Base-by-base conservation (phyloP, 116 monocot genomes). In the Zostera marina region DNA sequence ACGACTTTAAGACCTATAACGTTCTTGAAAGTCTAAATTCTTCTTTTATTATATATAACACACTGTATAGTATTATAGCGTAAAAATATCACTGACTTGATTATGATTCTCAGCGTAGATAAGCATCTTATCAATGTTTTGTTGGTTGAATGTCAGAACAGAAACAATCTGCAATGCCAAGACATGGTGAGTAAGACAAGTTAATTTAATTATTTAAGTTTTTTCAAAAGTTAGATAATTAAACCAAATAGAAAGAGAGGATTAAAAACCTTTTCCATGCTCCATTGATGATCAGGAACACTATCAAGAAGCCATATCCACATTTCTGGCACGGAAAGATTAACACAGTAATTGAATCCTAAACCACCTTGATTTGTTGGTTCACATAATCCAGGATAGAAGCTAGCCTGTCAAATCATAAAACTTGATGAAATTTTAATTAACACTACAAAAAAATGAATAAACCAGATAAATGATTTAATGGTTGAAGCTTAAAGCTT, bases 331-430 rank as follows among this genome's bases (percentile, higher is more conserved):
- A 81, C 74, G 63, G 89, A 80, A 70, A 80, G 53, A 72, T 98
- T 89, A 47, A 86, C 78, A 72, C 68, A 86, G 57, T 83, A 86
- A 52, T 98, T 90, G 72, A 98, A 98, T 42, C 98, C 98, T 56
- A 98, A 69, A 70, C 98, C 98, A 49, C 98, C 98, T 79, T 90
- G 79, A 63, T 64, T 80, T 42, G 70, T 98, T 68, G 86, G 65
- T 61, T 98, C 98, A 67, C 98, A 98, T 59, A 98, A 66, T 67
- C 98, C 98, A 74, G 98, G 98, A 83, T 98, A 98, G 56, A 72
- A 78, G 58, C 90, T 90, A 56, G 76, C 74, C 94, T 96, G 63
- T 42, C 40, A 69, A 63, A 51, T 2, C 39, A 23, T 5, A 60
- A 59, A 49, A 44, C 21, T 42, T 64, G 10, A 20, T 11, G 19